Conservation (phyloP, 1,139 yeast species). For the Yamadazyma spencermartinsiae region DNA sequence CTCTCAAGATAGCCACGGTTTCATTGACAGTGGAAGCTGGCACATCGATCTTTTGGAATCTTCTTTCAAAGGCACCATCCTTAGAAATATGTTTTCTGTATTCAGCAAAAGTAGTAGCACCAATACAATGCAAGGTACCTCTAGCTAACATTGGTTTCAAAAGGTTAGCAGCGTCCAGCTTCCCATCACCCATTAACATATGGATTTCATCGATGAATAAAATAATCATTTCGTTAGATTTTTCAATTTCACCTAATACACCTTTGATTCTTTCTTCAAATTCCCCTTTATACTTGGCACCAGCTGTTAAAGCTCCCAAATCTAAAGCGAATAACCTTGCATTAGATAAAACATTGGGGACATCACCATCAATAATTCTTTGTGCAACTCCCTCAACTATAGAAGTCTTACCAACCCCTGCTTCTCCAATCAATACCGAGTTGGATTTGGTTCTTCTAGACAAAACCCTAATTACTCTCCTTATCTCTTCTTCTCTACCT, state of each 20-base stretch:
- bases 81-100: conserved; percentile 90
- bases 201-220: conserved; percentile 96
- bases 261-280: conserved; percentile 98
- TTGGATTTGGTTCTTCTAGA: conserved; percentile 96
- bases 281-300: conserved; percentile 98
- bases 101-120: conserved; percentile 96
- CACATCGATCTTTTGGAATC: conserved; percentile 96
- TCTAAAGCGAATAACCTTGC: conserved; percentile 85
- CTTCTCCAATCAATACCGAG: conserved; percentile 96
- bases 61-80: conserved; percentile 98
- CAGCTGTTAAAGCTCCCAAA: conserved; percentile 94
- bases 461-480: conserved; percentile 89
- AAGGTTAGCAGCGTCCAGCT: conserved; percentile 90
- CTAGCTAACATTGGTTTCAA: conserved; percentile 97
- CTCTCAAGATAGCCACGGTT: conserved; percentile 94
- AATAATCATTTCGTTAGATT: conserved; percentile 80
- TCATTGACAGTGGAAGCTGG: conserved; percentile 91
- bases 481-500: conserved; percentile 97
- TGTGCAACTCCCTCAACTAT: conserved; percentile 99
- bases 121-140: conserved; percentile 94
- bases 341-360: conserved; percentile 80
- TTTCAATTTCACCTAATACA: conserved; percentile 89
- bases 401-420: conserved; percentile 99
- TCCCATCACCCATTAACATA: conserved; percentile 99
- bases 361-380: conserved; percentile 92